phyloP scores from a whole-genome alignment of 202 grass and related monocot genomes.

The Bolboschoenoplectus hybrid region DNA sequence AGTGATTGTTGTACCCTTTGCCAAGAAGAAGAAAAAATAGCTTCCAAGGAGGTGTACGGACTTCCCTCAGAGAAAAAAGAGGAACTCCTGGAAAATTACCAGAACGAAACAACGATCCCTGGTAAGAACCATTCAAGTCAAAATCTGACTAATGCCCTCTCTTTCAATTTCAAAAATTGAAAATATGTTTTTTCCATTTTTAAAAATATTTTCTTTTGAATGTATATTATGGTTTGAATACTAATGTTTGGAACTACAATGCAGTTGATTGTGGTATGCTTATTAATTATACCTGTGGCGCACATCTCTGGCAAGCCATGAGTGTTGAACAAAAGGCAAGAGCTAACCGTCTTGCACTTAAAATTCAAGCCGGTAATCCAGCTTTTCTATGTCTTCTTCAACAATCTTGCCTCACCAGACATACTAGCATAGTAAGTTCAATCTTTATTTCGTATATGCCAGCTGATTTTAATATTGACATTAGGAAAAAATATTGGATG shows the following conservation, averaged over 20 bases:
- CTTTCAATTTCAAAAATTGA: background rate
- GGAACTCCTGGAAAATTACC: background rate
- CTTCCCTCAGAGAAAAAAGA: background rate
- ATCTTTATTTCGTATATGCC: background rate
- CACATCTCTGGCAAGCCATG: background rate
- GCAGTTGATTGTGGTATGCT: background rate
- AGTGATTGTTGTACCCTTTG: background rate
- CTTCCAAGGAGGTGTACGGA: background rate
- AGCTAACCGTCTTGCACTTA: background rate
- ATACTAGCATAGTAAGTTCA: background rate
- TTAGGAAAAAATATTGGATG: too few relatives aligned
- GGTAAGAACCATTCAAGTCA: background rate
- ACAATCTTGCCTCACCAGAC: background rate
- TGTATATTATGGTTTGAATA: background rate
- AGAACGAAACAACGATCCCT: background rate
- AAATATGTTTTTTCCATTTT: background rate
- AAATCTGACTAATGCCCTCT: background rate
- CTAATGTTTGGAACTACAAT: constrained; percentile 5
- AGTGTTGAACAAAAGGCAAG: constrained; percentile 12
- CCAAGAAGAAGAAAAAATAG: background rate
- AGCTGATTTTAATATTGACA: background rate
- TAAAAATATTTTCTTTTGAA: background rate
- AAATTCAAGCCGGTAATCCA: constrained; percentile 23
- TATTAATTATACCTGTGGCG: background rate
- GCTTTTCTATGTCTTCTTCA: background rate